A percentile compares a stretch with the other conserved stretches of the same genome.
phyloP scores from a whole-genome alignment of 805 yeast species.

The Maudiozyma serrabonitensis region DNA sequence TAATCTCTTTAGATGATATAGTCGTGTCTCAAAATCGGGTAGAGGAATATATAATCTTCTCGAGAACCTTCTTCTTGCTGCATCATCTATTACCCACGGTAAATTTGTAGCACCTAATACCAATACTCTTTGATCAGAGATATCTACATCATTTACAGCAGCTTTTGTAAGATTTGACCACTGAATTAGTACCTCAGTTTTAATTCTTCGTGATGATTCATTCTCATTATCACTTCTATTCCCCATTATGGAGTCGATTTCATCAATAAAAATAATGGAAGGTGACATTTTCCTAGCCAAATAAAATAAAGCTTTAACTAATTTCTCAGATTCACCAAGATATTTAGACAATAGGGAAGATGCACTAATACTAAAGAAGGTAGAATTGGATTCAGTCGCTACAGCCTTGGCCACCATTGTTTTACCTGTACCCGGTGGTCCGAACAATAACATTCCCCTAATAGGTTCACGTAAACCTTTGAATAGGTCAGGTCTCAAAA shows the following conservation, averaged over 20 bases:
- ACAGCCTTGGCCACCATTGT: conserved; percentile 97
- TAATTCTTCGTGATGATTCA: conserved; percentile 84
- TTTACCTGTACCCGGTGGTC: conserved; percentile 98
- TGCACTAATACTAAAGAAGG: conserved; percentile 87
- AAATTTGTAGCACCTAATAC: conserved; percentile 91
- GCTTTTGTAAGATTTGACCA: conserved; percentile 93
- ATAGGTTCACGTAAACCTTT: conserved; percentile 92
- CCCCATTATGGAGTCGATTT: conserved; percentile 82
- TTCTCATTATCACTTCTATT: conserved; percentile 72
- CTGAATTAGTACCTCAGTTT: conserved; percentile 87
- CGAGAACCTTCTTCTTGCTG: conserved; percentile 90
- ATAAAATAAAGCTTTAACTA: conserved; percentile 80
- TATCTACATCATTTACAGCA: conserved; percentile 43
- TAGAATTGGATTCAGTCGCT: conserved; percentile 90
- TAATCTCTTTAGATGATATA: conserved; percentile 60
- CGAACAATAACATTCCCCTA: conserved; percentile 89
- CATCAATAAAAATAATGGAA: conserved; percentile 90
- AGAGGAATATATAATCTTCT: conserved; percentile 89
- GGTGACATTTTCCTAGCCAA: conserved; percentile 85
- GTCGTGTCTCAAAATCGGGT: conserved; percentile 79
- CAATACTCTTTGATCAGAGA: conserved; percentile 54
- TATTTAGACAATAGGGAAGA: conserved; percentile 77
- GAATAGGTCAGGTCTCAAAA: conserved; percentile 86
- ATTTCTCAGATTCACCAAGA: conserved; percentile 84
- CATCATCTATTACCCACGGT: conserved; percentile 97